These are phyloP conservation scores for Dipteronia sinensis DNA, from an alignment of 345 rosid genomes.

Conservation along the genomic window DNA sequence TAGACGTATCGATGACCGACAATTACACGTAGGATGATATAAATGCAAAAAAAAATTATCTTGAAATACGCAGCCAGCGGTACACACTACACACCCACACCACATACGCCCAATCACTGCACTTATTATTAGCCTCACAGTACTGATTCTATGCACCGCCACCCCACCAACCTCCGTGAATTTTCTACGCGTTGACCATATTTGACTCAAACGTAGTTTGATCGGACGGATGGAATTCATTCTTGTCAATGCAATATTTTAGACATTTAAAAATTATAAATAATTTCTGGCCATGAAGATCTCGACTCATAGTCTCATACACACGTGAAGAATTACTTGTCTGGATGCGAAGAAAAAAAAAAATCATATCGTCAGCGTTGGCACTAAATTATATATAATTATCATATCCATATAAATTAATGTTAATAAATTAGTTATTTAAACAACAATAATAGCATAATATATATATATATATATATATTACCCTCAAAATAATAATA, in stretches of 20 bases:
- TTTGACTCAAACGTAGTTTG: background rate
- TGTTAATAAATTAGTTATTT: background rate
- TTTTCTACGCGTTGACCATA: background rate
- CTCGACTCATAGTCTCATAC: background rate
- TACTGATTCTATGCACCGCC: background rate
- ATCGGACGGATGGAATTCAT: background rate
- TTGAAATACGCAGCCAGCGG: conserved; percentile 27
- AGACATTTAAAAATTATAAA: too few species aligned
- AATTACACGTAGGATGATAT: conserved; percentile 18
- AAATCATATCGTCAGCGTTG: background rate
- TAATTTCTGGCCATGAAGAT: background rate
- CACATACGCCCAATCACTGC: too few species aligned
- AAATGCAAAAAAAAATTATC: too few species aligned
- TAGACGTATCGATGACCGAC: conserved; percentile 35
- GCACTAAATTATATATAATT: background rate
- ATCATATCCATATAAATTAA: background rate
- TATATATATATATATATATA: too few species aligned
- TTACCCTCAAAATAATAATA: too few species aligned
- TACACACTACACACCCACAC: too few species aligned
- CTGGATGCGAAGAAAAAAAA: conserved; percentile 26
- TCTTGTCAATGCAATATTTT: background rate
- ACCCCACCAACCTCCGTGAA: background rate
- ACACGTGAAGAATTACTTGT: conserved; percentile 30
- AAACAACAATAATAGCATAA: too few species aligned
- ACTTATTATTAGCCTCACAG: too few species aligned